Evolutionary conservation across 129 eudicot species (phyloP), one percentile per base, ranked within the genome.

Genomic region (Arctium minus): DNA sequence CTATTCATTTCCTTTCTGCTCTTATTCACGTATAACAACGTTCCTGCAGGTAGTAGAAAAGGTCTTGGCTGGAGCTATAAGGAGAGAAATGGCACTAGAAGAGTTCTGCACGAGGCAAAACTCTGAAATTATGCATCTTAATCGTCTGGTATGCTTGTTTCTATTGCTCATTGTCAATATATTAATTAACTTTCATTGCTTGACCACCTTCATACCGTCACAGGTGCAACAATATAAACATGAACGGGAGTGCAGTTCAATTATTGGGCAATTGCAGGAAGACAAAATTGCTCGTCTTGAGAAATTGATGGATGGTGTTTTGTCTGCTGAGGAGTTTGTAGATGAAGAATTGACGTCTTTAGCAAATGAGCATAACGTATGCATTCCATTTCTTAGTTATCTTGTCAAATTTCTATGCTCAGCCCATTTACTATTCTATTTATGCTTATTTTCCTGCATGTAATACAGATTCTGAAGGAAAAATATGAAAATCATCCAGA

Each of bases 31-130:
- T 70, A 73, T 83, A 68, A 81, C 76, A 68, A 81, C 76, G 13
- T 75, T 72, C 62, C 39, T 77, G 80, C 90, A 93, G 99, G 96
- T 91, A 6, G 98, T 96, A 31, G 99, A 96, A 81, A 96, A 93
- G 84, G 99, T 96, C 3, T 83, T 96, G 85, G 98, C 99, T 17
- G 99, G 99, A 78, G 97, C 98, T 60, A 91, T 96, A 72, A 90
- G 99, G 85, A 91, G 99, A 87, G 99, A 96, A 88, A 93, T 96
- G 98, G 98, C 98, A 37, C 73, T 96, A 71, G 99, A 93, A 76
- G 99, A 96, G 83, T 90, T 81, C 65, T 93, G 99, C 85, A 87
- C 88, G 48, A 92, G 84, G 79, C 96, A 96, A 88, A 81, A 80
- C 72, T 74, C 89, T 73, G 98, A 93, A 86, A 96, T 96, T 80